Conservation (phyloP, 2,329 filamentous ascomycete species). For the Microsporum ferrugineum region DNA sequence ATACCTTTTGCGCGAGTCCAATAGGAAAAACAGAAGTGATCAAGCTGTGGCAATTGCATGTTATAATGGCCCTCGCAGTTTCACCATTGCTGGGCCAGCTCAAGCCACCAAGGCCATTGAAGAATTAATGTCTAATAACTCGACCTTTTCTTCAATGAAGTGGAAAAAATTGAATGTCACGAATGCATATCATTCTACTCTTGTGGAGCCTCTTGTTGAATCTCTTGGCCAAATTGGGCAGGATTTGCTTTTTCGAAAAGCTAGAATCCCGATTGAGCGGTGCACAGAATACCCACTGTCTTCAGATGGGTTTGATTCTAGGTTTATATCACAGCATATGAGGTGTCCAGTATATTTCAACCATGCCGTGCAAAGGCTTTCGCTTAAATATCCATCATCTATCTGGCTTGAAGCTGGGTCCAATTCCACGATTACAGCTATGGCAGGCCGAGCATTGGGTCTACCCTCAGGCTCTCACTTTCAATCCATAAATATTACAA, state of each 20-base stretch:
- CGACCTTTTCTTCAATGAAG: slow-evolving; percentile 4
- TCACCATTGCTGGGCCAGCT: slow-evolving; percentile 7
- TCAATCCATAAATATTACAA: slow-evolving; percentile 5
- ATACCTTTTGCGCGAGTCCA: slow-evolving; percentile 22
- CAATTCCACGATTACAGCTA: slow-evolving; percentile 20
- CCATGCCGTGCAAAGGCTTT: slow-evolving; percentile 33
- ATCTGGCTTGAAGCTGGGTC: slow-evolving; percentile 37
- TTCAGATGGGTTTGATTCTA: background rate
- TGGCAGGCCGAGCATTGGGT: slow-evolving; percentile 22
- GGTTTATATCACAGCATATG: slow-evolving; percentile 27
- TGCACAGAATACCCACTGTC: slow-evolving; percentile 6
- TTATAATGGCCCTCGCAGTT: slow-evolving; percentile 15
- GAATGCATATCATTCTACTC: slow-evolving; percentile 33
- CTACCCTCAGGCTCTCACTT: background rate
- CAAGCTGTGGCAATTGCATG: slow-evolving; percentile 20
- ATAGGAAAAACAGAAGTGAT: slow-evolving; percentile 8
- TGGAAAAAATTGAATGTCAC: slow-evolving; percentile 27
- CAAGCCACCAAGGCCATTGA: slow-evolving; percentile 12
- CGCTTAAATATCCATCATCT: slow-evolving; percentile 17
- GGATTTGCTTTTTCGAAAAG: slow-evolving; percentile 15
- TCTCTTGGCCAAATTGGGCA: slow-evolving; percentile 13
- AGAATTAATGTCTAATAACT: slow-evolving; percentile 16
- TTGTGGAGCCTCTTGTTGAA: slow-evolving; percentile 21
- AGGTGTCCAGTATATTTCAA: slow-evolving; percentile 36
- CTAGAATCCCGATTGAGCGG: slow-evolving; percentile 18